Base-by-base conservation (phyloP, 306 rosid species). In the Carpinus viminea region DNA sequence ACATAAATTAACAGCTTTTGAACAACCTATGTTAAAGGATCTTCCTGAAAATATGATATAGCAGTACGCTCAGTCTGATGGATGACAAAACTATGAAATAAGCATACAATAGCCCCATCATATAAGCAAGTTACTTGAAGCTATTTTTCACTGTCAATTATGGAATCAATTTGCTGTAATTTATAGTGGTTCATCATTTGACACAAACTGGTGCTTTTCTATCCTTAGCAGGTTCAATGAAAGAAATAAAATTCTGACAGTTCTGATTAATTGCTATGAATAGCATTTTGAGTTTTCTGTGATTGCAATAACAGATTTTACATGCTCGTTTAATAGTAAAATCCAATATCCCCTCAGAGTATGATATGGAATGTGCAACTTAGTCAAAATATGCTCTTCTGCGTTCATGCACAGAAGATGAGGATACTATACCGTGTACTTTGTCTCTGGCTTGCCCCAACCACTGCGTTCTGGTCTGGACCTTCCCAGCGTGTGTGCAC, bases 371-470 rank as follows among this genome's bases (percentile, higher is more conserved):
- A 65, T 47, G 54, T 47, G 48, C 38, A 73, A 50, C 56, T 13
- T 1, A 50, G 79, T 38, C 26, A 65, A 18, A 11, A 12, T 0
- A 21, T 55, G 28, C 12, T 2, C n/a, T 73, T 64, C 11, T 18
- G 59, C 70, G 15, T 6, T 4, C 9, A 11, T 20, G 66, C 16
- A 28, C 38, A 73, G 56, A 76, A 46, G 78, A 69, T 59, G 74
- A 78, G 71, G 64, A 74, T 45, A 77, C 59, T 21, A 73, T 93
- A 96, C 99, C 83, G 97, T 93, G 76, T 96, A 91, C 78, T 93
- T 86, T 65, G 98, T 96, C 86, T 91, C 99, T n/a, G 97, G 93
- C 83, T 96, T 93, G 81, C 99, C 99, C 98, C 96, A 96, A 62
- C 98, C 98, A 89, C 99, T 93, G 73, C 97, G 98, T 7, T 96